phyloP scores from a whole-genome alignment of 23 red algal species.

The Chondrus crispus region DNA sequence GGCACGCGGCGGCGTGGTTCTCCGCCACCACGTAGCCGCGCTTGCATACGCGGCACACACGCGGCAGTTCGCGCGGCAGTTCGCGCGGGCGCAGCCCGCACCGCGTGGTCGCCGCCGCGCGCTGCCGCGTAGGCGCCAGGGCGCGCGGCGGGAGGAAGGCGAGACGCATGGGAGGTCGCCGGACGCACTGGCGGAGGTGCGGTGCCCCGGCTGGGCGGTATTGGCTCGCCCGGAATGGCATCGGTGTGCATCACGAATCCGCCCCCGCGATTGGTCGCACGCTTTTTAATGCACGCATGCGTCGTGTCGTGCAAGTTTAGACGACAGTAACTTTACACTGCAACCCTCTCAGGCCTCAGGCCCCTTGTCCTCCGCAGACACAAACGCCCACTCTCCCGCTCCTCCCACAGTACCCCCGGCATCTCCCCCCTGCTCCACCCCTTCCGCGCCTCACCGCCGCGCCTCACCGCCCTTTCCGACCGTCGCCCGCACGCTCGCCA shows the following conservation, averaged over 20 bases:
- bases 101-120: not conserved
- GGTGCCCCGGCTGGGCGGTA: not conserved
- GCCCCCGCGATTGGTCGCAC: too few species aligned
- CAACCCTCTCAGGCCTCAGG: too few species aligned
- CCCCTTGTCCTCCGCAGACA: too few species aligned
- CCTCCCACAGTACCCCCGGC: too few species aligned
- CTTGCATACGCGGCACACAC: conserved; percentile 49
- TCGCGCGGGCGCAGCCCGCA: too few species aligned
- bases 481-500: not conserved
- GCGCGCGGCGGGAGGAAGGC: not conserved
- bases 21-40: not conserved
- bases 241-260: not conserved
- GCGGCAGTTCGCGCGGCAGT: too few species aligned
- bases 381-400: too few species aligned
- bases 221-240: not conserved
- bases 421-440: too few species aligned
- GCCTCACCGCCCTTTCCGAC: not conserved
- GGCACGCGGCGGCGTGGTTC: conserved; percentile 14
- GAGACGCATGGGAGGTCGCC: not conserved
- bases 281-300: too few species aligned
- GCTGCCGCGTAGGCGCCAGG: not conserved
- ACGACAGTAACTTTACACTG: too few species aligned
- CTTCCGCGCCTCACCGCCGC: too few species aligned
- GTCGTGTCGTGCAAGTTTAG: too few species aligned
- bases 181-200: not conserved